Evolutionary conservation across 352 stramenopile genomes (phyloP).

Genomic region (Pythium oligandrum): DNA sequence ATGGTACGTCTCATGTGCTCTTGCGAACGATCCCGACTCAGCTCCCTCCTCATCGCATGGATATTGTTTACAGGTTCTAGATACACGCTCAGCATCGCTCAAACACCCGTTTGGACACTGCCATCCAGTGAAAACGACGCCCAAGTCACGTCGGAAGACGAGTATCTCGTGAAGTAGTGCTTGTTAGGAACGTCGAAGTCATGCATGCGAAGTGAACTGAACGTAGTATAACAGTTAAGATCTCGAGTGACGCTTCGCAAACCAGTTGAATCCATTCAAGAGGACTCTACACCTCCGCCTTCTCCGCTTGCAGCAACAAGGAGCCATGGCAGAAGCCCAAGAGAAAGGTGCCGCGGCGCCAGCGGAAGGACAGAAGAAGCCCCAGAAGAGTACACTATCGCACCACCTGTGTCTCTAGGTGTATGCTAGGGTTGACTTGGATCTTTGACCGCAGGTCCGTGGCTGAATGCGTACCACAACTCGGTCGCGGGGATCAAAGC

Average conservation of each 20-base stretch:
- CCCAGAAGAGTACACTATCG: conserved; percentile 12
- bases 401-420: background rate
- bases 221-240: too few relatives aligned
- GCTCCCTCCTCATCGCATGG: conserved; percentile 1
- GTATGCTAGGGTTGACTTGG: too few relatives aligned
- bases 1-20: conserved; percentile 38
- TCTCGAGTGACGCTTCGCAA: too few relatives aligned
- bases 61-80: conserved; percentile 11
- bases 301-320: background rate
- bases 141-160: conserved; percentile 24
- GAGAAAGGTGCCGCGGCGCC: conserved; percentile 12
- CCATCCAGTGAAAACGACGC: conserved; percentile 16
- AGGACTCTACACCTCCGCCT: background rate
- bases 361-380: conserved; percentile 11
- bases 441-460: conserved; percentile 33
- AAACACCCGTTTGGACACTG: conserved; percentile 20
- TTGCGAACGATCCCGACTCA: conserved; percentile 12
- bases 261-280: background rate
- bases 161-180: conserved; percentile 26
- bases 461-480: conserved; percentile 88
- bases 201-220: too few relatives aligned
- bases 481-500: conserved; percentile 85
- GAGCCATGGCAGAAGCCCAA: conserved; percentile 14
- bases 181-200: too few relatives aligned
- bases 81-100: conserved; percentile 16